These are phyloP conservation scores for Neopestalotiopsis rosae DNA, from an alignment of 2,329 filamentous ascomycete genomes.

Conservation along the genomic window DNA sequence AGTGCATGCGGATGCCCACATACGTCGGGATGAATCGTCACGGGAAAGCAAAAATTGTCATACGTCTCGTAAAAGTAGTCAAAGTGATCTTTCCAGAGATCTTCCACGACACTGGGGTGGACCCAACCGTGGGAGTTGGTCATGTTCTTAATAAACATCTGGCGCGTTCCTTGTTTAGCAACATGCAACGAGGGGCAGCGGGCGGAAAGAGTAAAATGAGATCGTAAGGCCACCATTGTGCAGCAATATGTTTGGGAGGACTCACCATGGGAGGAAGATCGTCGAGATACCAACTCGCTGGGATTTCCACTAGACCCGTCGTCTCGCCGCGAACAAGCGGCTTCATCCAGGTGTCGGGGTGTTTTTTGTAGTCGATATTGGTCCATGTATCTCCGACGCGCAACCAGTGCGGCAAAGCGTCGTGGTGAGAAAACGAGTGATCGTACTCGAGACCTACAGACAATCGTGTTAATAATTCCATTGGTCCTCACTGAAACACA, in stretches of 20 bases:
- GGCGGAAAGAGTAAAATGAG: no score
- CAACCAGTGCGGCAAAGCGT: constrained; percentile 69
- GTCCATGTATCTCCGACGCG: constrained; percentile 70
- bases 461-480: no score
- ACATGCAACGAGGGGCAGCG: no score
- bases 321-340: constrained; percentile 62
- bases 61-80: constrained; percentile 79
- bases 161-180: no score
- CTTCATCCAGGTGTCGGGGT: constrained; percentile 70
- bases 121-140: constrained; percentile 40
- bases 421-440: constrained; percentile 69
- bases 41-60: constrained; percentile 78
- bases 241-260: no score
- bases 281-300: constrained; percentile 68
- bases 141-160: no score
- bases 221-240: no score
- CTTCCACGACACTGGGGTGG: constrained; percentile 60
- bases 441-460: constrained; percentile 64
- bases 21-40: constrained; percentile 78
- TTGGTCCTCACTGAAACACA: no score
- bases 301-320: constrained; percentile 71
- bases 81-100: constrained; percentile 70
- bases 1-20: constrained; percentile 75
- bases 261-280: constrained; percentile 72
- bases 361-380: constrained; percentile 70